phyloP scores from a whole-genome alignment of 1,284 basidiomycete species.

The Leucoagaricus sp. region DNA sequence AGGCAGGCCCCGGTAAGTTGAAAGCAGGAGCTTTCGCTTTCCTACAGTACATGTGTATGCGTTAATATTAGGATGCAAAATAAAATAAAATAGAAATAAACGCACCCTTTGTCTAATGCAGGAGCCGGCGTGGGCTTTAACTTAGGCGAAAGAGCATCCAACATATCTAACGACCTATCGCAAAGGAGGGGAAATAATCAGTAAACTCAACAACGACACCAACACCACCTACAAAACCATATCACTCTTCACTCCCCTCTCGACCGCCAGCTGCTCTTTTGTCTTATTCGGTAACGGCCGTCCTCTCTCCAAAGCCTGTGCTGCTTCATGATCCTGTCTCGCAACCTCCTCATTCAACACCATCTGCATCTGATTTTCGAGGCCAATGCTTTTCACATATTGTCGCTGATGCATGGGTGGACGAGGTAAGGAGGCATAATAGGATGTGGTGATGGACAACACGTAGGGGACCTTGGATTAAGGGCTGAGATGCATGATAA shows the following conservation, averaged over 20 bases:
- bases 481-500: too few relatives aligned
- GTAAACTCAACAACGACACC: not conserved
- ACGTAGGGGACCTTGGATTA: too few relatives aligned
- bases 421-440: too few relatives aligned
- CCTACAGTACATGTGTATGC: too few relatives aligned
- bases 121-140: not conserved
- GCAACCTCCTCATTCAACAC: constrained; percentile 31
- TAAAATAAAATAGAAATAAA: too few relatives aligned
- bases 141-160: constrained; percentile 7
- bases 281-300: constrained; percentile 25
- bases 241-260: constrained; percentile 19
- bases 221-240: constrained; percentile 21
- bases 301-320: constrained; percentile 28
- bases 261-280: constrained; percentile 27
- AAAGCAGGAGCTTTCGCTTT: too few relatives aligned
- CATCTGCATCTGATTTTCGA: too few relatives aligned
- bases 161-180: constrained; percentile 2
- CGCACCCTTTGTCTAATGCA: not conserved
- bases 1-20: too few relatives aligned
- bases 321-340: constrained; percentile 31
- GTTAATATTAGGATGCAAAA: too few relatives aligned
- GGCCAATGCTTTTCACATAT: too few relatives aligned
- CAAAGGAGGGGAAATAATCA: not conserved
- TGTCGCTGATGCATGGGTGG: too few relatives aligned
- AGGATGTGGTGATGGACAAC: too few relatives aligned